phyloP scores from a whole-genome alignment of 2,329 filamentous ascomycete species.

The Venturia aucupariae region DNA sequence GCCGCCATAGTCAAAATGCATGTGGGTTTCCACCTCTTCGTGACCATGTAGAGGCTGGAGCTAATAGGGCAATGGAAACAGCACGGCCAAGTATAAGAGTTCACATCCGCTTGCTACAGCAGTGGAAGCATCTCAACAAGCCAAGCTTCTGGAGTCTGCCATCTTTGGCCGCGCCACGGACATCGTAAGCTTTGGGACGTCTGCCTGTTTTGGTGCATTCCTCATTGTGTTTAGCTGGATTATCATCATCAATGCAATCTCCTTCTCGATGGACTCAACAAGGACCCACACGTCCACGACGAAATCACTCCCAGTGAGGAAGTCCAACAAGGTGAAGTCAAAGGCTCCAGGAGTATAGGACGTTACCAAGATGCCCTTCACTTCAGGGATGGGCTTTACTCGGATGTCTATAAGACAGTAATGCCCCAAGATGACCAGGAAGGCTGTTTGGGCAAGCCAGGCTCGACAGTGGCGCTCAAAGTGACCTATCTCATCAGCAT shows the following conservation, averaged over 20 bases:
- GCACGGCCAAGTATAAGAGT: conserved; percentile 40
- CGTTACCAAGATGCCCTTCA: conserved; percentile 48
- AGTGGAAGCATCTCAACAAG: conserved; percentile 30
- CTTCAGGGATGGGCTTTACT: conserved; percentile 63
- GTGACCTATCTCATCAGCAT: conserved; percentile 67
- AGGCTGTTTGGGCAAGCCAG: conserved; percentile 20
- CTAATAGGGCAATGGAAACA: conserved; percentile 22
- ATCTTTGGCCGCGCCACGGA: conserved; percentile 3
- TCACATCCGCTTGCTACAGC: conserved; percentile 36
- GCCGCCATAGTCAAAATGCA: conserved; percentile 39
- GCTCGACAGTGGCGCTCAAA: conserved; percentile 61
- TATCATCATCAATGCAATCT: conserved; percentile 24
- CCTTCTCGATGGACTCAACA: conserved; percentile 2
- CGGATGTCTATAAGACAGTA: conserved; percentile 66
- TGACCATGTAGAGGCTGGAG: background rate
- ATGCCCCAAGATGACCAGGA: conserved; percentile 29
- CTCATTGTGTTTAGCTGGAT: conserved; percentile 20
- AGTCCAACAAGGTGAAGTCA: background rate
- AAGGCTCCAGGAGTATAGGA: conserved; percentile 34
- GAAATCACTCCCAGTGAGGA: background rate
- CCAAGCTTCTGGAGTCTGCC: conserved; percentile 3
- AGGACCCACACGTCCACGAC: conserved; percentile 37
- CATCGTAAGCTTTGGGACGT: conserved; percentile 1
- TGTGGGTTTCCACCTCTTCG: conserved; percentile 21
- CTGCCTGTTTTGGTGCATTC: background rate